Evolutionary conservation across 225 moss, liverwort and hornwort genomes (phyloP).

Genomic region (Thuidium tamariscinum): DNA sequence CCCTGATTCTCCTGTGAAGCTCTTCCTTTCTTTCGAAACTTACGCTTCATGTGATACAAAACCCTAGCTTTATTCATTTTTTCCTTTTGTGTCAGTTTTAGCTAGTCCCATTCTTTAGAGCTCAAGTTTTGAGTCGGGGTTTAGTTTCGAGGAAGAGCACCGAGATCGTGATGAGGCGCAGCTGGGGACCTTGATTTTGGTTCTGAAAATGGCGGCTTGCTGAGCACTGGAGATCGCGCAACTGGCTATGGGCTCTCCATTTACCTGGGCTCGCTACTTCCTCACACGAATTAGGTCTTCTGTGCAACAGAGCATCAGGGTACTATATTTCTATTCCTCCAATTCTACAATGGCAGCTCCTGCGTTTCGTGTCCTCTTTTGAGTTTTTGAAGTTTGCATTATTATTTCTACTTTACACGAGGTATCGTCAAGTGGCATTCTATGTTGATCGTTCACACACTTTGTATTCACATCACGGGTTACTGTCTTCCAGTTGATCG

Average conservation of each 20-base stretch:
- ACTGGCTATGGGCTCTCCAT: constrained; percentile 40
- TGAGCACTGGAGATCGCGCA: not conserved
- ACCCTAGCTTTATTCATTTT: not conserved
- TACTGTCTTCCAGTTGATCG: not conserved
- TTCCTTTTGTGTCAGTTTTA: not conserved
- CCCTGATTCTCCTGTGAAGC: not conserved
- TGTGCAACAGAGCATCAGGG: constrained; percentile 77
- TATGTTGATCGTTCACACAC: not conserved
- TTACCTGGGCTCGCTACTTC: constrained; percentile 75
- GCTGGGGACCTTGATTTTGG: not conserved
- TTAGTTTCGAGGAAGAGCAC: not conserved
- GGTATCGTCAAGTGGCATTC: not conserved
- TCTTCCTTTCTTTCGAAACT: not conserved
- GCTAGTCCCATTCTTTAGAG: no score
- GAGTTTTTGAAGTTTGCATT: not conserved
- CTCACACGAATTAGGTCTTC: constrained; percentile 77
- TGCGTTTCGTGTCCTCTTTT: not conserved
- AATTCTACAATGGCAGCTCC: not conserved
- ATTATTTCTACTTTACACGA: not conserved
- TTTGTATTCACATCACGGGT: not conserved
- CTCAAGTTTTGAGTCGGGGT: not conserved
- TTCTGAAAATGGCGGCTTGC: constrained; percentile 9
- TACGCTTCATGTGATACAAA: not conserved
- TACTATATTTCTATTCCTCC: not conserved
- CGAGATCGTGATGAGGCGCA: not conserved